phyloP scores from a whole-genome alignment of 2,329 filamentous ascomycete species.

The Periconia sp. region DNA sequence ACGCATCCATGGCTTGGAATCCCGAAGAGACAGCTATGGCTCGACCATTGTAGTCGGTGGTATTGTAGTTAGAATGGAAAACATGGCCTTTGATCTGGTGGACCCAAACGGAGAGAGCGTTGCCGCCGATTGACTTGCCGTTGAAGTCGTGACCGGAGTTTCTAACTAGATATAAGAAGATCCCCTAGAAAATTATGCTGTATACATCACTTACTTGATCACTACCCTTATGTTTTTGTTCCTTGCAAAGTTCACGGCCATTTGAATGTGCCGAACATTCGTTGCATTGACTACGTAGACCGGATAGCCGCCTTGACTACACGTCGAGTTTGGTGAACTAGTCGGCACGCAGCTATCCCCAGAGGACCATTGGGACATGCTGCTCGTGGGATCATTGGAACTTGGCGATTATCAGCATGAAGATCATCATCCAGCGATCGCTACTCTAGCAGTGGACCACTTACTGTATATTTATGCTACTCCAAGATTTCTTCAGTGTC shows the following conservation, averaged over 20 bases:
- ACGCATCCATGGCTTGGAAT: constrained; percentile 57
- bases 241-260: constrained; percentile 29
- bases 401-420: no score
- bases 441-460: no score
- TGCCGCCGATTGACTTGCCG: constrained; percentile 23
- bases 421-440: no score
- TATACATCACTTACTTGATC: constrained; percentile 18
- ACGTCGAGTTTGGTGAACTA: constrained; percentile 29
- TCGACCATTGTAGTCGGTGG: constrained; percentile 20
- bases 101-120: constrained; percentile 27
- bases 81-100: constrained; percentile 25
- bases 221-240: constrained; percentile 24
- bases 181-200: not conserved
- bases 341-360: constrained; percentile 47
- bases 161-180: constrained; percentile 6
- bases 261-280: constrained; percentile 28
- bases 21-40: constrained; percentile 60
- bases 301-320: constrained; percentile 31
- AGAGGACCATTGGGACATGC: constrained; percentile 32
- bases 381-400: constrained; percentile 26
- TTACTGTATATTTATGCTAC: constrained; percentile 25
- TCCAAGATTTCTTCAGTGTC: constrained; percentile 22
- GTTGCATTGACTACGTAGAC: constrained; percentile 32
- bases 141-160: constrained; percentile 31
- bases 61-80: constrained; percentile 23